Evolutionary conservation across 108 stramenopile genomes (phyloP), one percentile per base, ranked within the genome.

Genomic region (Nitzschia sp.): DNA sequence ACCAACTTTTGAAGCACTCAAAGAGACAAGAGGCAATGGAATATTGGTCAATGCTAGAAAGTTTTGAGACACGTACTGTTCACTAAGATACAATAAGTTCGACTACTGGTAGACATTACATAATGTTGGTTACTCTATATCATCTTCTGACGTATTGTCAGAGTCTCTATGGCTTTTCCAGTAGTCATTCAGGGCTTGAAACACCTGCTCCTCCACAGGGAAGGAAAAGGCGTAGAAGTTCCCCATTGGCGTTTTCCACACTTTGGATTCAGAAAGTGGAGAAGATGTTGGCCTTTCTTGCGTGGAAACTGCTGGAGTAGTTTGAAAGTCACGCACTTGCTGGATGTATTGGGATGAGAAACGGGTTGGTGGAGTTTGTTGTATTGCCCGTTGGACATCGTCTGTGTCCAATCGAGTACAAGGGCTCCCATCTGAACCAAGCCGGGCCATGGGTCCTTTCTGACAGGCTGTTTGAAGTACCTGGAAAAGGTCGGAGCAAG

Each of bases 401-500:
- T 76, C 70, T 10, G 59, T 76, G 34, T 71, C 72, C 10, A 90
- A 76, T 65, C 63, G 15, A 56, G 67, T 29, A 66, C 57, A 22
- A 76, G 76, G 51, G 17, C 10, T 44, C 3, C 21, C 43, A n/a
- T 40, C 43, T n/a, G 10, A 43, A 38, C 43, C 38, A 20, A 43
- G 38, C 77, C 90, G 54, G 77, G 67, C 41, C 67, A 87, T 43
- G 10, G 88, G 88, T 50, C 73, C 83, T 37, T 76, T 57, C 8
- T 73, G 71, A 41, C 83, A 88, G 22, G 93, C 90, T 0, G 72
- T 65, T 24, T 83, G 81, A 37, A 90, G 52, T n/a, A 94, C 63
- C 58, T 90, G 87, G 12, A 77, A 64, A 15, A 94, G 60, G 67
- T 91, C 93, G 11, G 83, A 84, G 0, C 87, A 80, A 53, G 80